Evolutionary conservation across 2,329 filamentous ascomycete species (phyloP).

Genomic region (Aspergillus fumigatus): DNA sequence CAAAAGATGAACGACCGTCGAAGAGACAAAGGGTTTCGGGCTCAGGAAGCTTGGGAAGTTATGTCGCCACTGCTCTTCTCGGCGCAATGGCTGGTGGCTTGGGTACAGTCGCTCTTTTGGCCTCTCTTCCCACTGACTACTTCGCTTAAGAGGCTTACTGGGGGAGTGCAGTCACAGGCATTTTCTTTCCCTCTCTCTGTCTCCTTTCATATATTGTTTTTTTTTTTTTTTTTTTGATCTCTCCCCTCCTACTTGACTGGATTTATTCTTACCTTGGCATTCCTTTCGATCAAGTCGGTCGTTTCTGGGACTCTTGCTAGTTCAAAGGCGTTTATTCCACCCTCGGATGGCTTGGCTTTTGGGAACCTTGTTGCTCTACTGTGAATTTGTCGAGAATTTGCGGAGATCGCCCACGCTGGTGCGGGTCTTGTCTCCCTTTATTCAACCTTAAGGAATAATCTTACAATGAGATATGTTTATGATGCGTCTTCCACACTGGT

Average conservation of each 20-base stretch:
- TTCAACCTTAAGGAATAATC: background rate
- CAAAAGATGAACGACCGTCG: conserved; percentile 16
- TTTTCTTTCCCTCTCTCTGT: conserved; percentile 3
- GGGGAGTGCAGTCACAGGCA: background rate
- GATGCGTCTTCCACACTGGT: background rate
- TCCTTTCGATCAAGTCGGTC: background rate
- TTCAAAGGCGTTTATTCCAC: background rate
- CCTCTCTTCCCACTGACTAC: conserved; percentile 40
- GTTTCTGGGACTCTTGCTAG: background rate
- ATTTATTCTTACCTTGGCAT: background rate
- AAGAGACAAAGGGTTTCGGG: conserved; percentile 27
- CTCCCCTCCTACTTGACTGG: background rate
- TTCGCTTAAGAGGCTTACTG: conserved; percentile 26
- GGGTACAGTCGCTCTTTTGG: conserved; percentile 37
- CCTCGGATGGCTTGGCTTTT: background rate
- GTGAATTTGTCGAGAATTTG: background rate
- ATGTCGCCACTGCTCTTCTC: conserved; percentile 37
- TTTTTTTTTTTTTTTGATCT: background rate
- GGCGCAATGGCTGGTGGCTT: conserved; percentile 41
- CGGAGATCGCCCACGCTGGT: background rate
- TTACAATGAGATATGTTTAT: background rate
- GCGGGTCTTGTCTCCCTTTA: background rate
- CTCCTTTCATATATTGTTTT: conserved; percentile 1
- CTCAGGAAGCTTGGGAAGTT: conserved; percentile 24
- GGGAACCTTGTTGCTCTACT: background rate